Percentiles rank a stretch among this genome's conserved stretches.
Conservation (phyloP, 768 basidiomycete genomes). For the Chalciporus sphaerocephalus region DNA sequence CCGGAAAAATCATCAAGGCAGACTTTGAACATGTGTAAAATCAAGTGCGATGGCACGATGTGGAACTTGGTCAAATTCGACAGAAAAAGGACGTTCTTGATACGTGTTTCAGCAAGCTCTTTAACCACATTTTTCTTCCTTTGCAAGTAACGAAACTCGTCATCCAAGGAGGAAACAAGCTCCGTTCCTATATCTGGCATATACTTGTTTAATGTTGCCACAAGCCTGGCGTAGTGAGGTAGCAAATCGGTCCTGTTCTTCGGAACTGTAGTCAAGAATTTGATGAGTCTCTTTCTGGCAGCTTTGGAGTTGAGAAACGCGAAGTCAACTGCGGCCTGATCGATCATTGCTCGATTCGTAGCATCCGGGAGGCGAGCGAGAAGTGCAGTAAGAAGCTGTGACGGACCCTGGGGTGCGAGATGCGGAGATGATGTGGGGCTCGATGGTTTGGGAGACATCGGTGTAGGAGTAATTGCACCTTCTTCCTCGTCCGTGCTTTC, state of each 20-base stretch:
- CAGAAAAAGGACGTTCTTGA: slow-evolving; percentile 88
- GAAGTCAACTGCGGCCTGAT: slow-evolving; percentile 94
- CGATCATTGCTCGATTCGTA: slow-evolving; percentile 84
- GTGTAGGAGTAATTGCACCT: slow-evolving; percentile 54
- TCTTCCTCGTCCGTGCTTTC: slow-evolving; percentile 29
- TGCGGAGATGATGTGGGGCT: slow-evolving; percentile 63
- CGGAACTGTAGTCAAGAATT: slow-evolving; percentile 77
- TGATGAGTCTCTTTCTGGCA: slow-evolving; percentile 84
- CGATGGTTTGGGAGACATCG: slow-evolving; percentile 60
- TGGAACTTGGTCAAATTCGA: slow-evolving; percentile 95
- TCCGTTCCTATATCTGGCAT: slow-evolving; percentile 92
- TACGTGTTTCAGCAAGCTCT: slow-evolving; percentile 78
- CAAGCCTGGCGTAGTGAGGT: slow-evolving; percentile 87
- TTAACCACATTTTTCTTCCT: slow-evolving; percentile 90
- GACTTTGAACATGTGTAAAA: slow-evolving; percentile 95
- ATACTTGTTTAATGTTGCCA: slow-evolving; percentile 84
- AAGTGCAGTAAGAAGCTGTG: slow-evolving; percentile 86
- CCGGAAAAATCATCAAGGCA: slow-evolving; percentile 94
- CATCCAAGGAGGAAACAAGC: slow-evolving; percentile 78
- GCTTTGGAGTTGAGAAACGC: slow-evolving; percentile 96
- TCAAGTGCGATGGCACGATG: slow-evolving; percentile 85
- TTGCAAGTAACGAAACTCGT: slow-evolving; percentile 94
- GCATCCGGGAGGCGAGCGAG: slow-evolving; percentile 90
- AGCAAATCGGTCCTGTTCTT: slow-evolving; percentile 87
- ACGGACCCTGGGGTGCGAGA: slow-evolving; percentile 83